A percentile compares a stretch with the other conserved stretches of the same genome.
Evolutionary conservation across 371 early-diverging fungal species (phyloP).

Genomic region (Dichotomocladium elegans): DNA sequence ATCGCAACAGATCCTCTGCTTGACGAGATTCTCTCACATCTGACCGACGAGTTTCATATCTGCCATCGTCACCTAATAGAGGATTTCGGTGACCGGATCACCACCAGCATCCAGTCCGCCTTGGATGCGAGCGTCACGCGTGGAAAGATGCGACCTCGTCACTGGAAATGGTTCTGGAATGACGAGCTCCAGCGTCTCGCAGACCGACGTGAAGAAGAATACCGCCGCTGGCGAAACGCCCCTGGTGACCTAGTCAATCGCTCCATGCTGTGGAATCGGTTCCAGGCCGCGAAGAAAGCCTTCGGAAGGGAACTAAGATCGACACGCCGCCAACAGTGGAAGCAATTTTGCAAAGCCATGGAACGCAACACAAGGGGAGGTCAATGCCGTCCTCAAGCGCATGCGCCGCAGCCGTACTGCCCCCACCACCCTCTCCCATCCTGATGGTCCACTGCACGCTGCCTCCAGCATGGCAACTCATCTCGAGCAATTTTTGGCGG

Average conservation of each 20-base stretch:
- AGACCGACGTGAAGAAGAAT: not conserved
- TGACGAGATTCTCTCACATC: not conserved
- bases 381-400: not conserved
- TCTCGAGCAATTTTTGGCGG: conserved; percentile 2
- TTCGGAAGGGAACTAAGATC: not conserved
- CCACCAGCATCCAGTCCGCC: not conserved
- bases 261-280: not conserved
- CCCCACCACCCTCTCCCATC: not conserved
- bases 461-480: not conserved
- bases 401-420: not conserved
- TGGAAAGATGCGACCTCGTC: not conserved
- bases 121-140: conserved; percentile 5
- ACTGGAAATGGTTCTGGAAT: conserved; percentile 7
- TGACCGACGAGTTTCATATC: not conserved
- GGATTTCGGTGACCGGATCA: not conserved
- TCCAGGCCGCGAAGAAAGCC: not conserved
- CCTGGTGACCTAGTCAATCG: not conserved
- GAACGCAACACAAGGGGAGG: not conserved
- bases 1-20: not conserved
- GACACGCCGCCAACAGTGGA: not conserved
- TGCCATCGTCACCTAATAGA: not conserved
- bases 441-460: not conserved
- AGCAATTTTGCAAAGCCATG: conserved; percentile 10
- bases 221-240: conserved; percentile 9
- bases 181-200: conserved; percentile 1